Evolutionary conservation across 2,329 filamentous ascomycete species (phyloP).

Genomic region (Microsporum canis): DNA sequence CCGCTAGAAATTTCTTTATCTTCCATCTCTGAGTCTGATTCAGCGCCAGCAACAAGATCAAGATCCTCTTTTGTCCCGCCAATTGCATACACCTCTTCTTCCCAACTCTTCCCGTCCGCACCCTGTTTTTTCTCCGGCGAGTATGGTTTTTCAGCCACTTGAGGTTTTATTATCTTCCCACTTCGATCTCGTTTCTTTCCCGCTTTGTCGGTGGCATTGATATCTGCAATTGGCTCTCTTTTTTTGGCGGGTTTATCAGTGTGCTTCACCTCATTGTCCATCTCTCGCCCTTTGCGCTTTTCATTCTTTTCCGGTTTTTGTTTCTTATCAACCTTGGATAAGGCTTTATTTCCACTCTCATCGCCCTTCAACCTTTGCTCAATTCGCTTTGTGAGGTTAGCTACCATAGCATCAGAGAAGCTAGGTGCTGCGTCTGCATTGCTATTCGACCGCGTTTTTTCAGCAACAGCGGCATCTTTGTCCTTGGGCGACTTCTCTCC

Average conservation of each 20-base stretch:
- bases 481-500: conserved; percentile 21
- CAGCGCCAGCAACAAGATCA: conserved; percentile 34
- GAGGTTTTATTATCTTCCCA: conserved; percentile 33
- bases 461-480: conserved; percentile 11
- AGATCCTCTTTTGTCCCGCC: conserved; percentile 42
- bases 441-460: conserved; percentile 15
- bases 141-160: conserved; percentile 21
- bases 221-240: conserved; percentile 5
- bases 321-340: conserved; percentile 21
- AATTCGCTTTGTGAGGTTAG: conserved; percentile 32
- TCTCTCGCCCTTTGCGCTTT: conserved; percentile 1
- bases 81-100: conserved; percentile 36
- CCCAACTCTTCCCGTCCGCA: conserved; percentile 21
- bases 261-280: background rate
- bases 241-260: conserved; percentile 15
- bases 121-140: background rate
- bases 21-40: conserved; percentile 39
- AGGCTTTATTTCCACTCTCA: conserved; percentile 12
- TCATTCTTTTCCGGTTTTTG: conserved; percentile 11
- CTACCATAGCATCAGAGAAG: conserved; percentile 30
- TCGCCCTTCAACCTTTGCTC: conserved; percentile 29
- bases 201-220: conserved; percentile 14
- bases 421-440: conserved; percentile 22
- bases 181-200: conserved; percentile 39
- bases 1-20: conserved; percentile 19